A percentile compares a stretch with the other conserved stretches of the same genome.
These are phyloP conservation scores for Handroanthus guayacan DNA, from an alignment of 257 asterid genomes.

Conservation along the genomic window DNA sequence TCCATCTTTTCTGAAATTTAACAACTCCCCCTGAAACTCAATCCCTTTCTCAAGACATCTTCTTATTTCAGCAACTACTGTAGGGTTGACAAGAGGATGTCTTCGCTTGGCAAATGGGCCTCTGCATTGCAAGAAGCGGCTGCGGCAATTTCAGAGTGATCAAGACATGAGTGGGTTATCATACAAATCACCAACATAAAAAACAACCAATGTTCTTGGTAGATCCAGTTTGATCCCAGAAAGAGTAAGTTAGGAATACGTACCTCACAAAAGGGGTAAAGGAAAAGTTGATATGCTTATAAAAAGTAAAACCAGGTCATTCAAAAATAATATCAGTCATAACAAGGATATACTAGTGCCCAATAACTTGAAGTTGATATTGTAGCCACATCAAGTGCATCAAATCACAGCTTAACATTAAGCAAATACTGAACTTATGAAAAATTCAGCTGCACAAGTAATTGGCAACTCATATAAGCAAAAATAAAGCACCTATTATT, in stretches of 20 bases:
- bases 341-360: not conserved
- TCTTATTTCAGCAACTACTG: conserved; percentile 57
- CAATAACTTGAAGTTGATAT: not conserved
- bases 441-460: not conserved
- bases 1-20: conserved; percentile 64
- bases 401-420: not conserved
- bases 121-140: conserved; percentile 72
- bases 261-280: conserved; percentile 5
- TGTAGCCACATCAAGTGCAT: not conserved
- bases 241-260: not conserved
- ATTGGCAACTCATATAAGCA: not conserved
- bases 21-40: conserved; percentile 61
- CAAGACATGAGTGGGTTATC: conserved; percentile 18
- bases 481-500: not conserved
- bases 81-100: conserved; percentile 61
- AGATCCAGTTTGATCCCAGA: not conserved
- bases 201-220: not conserved
- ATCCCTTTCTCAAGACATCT: conserved; percentile 56
- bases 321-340: not conserved
- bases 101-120: conserved; percentile 66
- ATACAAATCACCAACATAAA: conserved; percentile 14
- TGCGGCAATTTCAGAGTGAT: conserved; percentile 38
- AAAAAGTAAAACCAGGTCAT: not conserved
- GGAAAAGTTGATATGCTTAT: conserved; percentile 7
- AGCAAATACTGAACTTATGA: not conserved